phyloP scores from a whole-genome alignment of 2,329 filamentous ascomycete species.

The Cladosporium velox region DNA sequence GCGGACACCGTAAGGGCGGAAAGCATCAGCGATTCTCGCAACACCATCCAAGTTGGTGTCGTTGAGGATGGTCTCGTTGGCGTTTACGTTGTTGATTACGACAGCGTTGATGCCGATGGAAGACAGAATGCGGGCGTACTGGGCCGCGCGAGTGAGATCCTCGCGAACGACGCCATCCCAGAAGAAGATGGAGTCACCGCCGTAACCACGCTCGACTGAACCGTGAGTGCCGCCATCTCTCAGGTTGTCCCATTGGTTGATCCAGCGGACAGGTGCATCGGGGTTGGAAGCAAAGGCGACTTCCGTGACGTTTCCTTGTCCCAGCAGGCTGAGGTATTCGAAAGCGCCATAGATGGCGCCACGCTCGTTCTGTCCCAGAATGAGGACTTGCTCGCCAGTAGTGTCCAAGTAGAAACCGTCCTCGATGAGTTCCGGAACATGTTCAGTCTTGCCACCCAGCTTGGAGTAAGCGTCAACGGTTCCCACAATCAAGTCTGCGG shows the following conservation, averaged over 20 bases:
- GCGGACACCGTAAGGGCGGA: slow-evolving; percentile 67
- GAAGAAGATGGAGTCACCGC: slow-evolving; percentile 70
- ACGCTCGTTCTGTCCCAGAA: slow-evolving; percentile 66
- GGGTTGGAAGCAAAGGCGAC: slow-evolving; percentile 57
- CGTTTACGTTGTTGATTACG: slow-evolving; percentile 73
- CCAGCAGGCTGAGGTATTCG: slow-evolving; percentile 67
- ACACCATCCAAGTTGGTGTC: slow-evolving; percentile 62
- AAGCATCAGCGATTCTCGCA: slow-evolving; percentile 62
- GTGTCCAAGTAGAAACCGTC: slow-evolving; percentile 65
- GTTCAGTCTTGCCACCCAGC: slow-evolving; percentile 38
- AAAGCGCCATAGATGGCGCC: slow-evolving; percentile 70
- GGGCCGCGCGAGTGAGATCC: slow-evolving; percentile 60
- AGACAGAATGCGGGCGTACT: slow-evolving; percentile 67
- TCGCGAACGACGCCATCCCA: slow-evolving; percentile 56
- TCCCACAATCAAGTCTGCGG: slow-evolving; percentile 51
- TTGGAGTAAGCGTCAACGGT: slow-evolving; percentile 49
- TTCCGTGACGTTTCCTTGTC: slow-evolving; percentile 57
- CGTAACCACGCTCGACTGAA: slow-evolving; percentile 69
- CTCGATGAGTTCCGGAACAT: slow-evolving; percentile 48
- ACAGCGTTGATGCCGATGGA: slow-evolving; percentile 68
- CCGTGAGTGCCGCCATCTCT: slow-evolving; percentile 46
- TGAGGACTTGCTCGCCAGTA: slow-evolving; percentile 51
- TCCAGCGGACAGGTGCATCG: slow-evolving; percentile 65
- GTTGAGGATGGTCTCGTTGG: slow-evolving; percentile 60
- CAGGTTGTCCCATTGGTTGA: slow-evolving; percentile 74